These are phyloP conservation scores for Lycium ferocissimum DNA, from an alignment of 257 asterid genomes.

Conservation along the genomic window DNA sequence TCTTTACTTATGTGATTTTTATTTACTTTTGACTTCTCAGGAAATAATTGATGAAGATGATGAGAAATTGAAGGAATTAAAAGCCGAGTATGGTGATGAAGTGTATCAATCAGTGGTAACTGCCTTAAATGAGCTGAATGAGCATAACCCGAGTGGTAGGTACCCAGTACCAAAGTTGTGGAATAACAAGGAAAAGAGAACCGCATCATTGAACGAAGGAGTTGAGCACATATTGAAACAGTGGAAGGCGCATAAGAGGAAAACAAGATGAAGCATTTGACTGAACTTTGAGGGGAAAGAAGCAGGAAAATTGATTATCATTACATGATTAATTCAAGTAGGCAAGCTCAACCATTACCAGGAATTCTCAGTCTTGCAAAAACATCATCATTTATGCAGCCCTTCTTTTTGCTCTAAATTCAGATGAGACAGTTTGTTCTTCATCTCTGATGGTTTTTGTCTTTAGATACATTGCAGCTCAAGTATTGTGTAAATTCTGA, in stretches of 20 bases:
- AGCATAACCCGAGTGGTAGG: conserved; percentile 46
- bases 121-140: conserved; percentile 41
- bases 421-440: not conserved
- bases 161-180: conserved; percentile 36
- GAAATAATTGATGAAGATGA: conserved; percentile 40
- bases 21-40: conserved; percentile 24
- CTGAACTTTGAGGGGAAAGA: not conserved
- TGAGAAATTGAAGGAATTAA: conserved; percentile 35
- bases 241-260: conserved; percentile 33
- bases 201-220: conserved; percentile 39
- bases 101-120: conserved; percentile 35
- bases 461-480: conserved; percentile 12
- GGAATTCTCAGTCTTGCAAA: not conserved
- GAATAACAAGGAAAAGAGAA: conserved; percentile 32
- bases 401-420: not conserved
- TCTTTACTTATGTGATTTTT: not conserved
- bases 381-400: not conserved
- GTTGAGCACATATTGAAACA: not conserved
- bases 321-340: not conserved
- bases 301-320: not conserved
- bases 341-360: not conserved
- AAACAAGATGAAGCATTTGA: not conserved
- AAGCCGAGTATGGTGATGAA: conserved; percentile 33
- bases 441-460: not conserved
- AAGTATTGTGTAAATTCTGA: not conserved